Evolutionary conservation across 1,139 yeast species (phyloP).

Genomic region (Candida buenavistaensis): DNA sequence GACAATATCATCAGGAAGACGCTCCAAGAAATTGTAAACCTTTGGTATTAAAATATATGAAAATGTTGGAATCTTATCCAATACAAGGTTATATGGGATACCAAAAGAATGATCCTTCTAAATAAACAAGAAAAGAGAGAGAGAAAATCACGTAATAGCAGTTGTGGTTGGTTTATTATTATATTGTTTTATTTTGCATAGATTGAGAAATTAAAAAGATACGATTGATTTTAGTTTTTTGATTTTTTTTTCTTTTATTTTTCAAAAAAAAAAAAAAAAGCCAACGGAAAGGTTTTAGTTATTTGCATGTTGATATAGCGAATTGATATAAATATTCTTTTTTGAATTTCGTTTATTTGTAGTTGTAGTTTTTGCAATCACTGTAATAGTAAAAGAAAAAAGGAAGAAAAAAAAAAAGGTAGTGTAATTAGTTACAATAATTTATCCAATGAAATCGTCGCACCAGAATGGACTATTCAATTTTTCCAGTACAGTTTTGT

Average conservation of each 20-base stretch:
- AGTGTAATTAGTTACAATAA: neutral
- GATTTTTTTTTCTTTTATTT: too few relatives aligned
- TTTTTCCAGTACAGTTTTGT: too few relatives aligned
- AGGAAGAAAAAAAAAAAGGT: neutral
- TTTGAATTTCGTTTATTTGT: neutral
- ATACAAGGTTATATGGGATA: constrained; percentile 76
- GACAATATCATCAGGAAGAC: constrained; percentile 74
- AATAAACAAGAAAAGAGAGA: constrained; percentile 38
- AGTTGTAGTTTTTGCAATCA: constrained; percentile 4
- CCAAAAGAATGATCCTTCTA: constrained; percentile 83
- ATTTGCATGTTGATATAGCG: too few relatives aligned
- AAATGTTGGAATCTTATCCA: constrained; percentile 68
- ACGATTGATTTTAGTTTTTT: too few relatives aligned
- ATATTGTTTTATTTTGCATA: too few relatives aligned
- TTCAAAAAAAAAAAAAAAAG: too few relatives aligned
- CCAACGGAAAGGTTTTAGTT: too few relatives aligned
- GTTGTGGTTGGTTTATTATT: too few relatives aligned
- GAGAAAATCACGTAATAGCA: too few relatives aligned
- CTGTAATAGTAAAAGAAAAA: neutral
- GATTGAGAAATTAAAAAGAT: too few relatives aligned
- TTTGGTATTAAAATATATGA: constrained; percentile 72
- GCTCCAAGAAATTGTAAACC: constrained; percentile 67
- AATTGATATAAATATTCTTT: neutral
- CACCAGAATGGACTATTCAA: neutral
- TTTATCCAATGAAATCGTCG: constrained; percentile 8